Evolutionary conservation across 2,329 filamentous ascomycete species (phyloP).

Genomic region (Zopfia rhizophila): DNA sequence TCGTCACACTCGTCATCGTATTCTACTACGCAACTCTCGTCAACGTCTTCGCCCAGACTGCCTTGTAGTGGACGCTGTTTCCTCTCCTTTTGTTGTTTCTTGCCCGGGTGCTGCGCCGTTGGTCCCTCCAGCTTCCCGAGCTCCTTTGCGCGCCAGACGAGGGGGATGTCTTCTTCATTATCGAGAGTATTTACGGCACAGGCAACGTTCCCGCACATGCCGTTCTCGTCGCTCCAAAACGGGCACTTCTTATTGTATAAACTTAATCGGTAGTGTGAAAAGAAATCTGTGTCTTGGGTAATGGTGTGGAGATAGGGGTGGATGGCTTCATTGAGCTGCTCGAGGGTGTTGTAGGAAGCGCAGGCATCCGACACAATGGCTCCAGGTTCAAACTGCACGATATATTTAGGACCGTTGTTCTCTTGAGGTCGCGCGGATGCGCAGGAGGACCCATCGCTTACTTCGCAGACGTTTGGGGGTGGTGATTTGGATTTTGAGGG

Average conservation of each 20-base stretch:
- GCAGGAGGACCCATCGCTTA: slow-evolving; percentile 54
- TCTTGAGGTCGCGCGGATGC: slow-evolving; percentile 26
- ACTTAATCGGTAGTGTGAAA: slow-evolving; percentile 96
- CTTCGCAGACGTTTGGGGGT: slow-evolving; percentile 64
- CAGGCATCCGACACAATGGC: slow-evolving; percentile 94
- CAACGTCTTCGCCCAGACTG: slow-evolving; percentile 83
- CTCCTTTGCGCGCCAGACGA: slow-evolving; percentile 90
- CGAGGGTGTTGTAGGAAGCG: slow-evolving; percentile 90
- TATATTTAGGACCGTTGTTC: slow-evolving; percentile 47
- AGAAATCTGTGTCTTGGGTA: slow-evolving; percentile 92
- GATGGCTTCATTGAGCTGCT: slow-evolving; percentile 80
- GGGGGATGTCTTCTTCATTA: slow-evolving; percentile 92
- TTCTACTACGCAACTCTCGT: slow-evolving; percentile 96
- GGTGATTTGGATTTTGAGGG: slow-evolving; percentile 52
- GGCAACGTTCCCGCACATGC: slow-evolving; percentile 96
- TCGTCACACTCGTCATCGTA: slow-evolving; percentile 98
- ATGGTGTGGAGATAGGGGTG: slow-evolving; percentile 82
- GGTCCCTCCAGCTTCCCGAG: slow-evolving; percentile 92
- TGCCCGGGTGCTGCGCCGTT: slow-evolving; percentile 86
- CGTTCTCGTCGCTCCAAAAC: slow-evolving; percentile 93
- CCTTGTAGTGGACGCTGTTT: slow-evolving; percentile 81
- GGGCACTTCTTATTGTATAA: slow-evolving; percentile 94
- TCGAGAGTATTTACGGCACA: slow-evolving; percentile 96
- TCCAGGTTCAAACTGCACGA: slow-evolving; percentile 80
- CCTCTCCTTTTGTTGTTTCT: slow-evolving; percentile 75